A percentile compares a stretch with the other conserved stretches of the same genome.
phyloP scores from a whole-genome alignment of 306 rosid species.

The Begonia masoniana region DNA sequence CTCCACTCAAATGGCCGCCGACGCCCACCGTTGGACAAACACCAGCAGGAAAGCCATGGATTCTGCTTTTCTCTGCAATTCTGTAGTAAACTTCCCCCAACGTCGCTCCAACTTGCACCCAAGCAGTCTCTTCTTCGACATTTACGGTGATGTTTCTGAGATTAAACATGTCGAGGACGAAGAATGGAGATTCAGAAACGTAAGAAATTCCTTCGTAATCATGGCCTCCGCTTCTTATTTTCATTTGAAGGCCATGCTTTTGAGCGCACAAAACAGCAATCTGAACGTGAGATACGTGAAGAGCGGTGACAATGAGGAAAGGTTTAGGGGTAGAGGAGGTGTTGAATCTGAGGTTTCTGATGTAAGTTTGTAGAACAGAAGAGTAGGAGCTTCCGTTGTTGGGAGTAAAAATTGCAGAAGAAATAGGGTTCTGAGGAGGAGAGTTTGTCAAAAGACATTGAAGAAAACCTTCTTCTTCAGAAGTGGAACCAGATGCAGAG shows the following conservation, averaged over 20 bases:
- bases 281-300: conserved; percentile 35
- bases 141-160: conserved; percentile 38
- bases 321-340: conserved; percentile 38
- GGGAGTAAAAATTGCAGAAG: conserved; percentile 34
- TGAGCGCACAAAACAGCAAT: conserved; percentile 28
- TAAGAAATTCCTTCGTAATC: conserved; percentile 58
- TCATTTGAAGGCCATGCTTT: conserved; percentile 37
- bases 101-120: conserved; percentile 49
- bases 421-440: conserved; percentile 34
- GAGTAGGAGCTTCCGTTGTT: conserved; percentile 25
- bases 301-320: conserved; percentile 40
- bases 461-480: conserved; percentile 17
- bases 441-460: conserved; percentile 36
- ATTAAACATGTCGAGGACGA: conserved; percentile 57
- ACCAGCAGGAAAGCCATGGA: conserved; percentile 29
- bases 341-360: conserved; percentile 56
- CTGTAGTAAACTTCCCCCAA: conserved; percentile 24
- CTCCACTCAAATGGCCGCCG: conserved; percentile 31
- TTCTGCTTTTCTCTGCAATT: conserved; percentile 21
- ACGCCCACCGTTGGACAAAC: conserved; percentile 29
- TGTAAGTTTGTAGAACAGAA: conserved; percentile 29
- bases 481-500: no score
- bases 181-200: conserved; percentile 36
- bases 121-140: conserved; percentile 30
- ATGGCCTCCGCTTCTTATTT: conserved; percentile 62